Percentiles rank a stretch among this genome's conserved stretches.
phyloP scores from a whole-genome alignment of 192 early-diverging fungal genomes.

The Coemansia sp. region DNA sequence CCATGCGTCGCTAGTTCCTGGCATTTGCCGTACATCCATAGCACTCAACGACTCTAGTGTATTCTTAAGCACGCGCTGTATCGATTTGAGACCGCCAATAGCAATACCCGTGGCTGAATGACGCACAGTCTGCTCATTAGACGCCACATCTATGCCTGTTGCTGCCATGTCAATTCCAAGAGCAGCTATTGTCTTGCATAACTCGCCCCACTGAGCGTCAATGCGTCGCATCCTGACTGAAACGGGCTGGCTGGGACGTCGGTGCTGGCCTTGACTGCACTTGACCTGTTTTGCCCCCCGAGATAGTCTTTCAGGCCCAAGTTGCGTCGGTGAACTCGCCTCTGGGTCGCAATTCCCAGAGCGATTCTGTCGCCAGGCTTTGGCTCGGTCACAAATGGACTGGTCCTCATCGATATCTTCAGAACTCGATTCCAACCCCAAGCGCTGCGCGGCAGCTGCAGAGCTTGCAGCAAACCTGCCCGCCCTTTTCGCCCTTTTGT shows the following conservation, averaged over 20 bases:
- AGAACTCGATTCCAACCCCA: neutral
- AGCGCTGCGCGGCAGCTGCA: neutral
- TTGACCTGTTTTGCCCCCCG: neutral
- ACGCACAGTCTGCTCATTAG: neutral
- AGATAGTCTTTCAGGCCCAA: neutral
- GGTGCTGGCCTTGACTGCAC: neutral
- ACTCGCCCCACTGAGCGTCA: conserved; percentile 26
- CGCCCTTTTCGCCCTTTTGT: neutral
- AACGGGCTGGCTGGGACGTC: conserved; percentile 34
- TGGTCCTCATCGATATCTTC: neutral
- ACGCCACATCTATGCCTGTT: neutral
- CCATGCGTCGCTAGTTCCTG: neutral
- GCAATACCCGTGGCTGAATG: conserved; percentile 11
- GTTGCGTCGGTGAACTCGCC: neutral
- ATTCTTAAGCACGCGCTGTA: conserved; percentile 29
- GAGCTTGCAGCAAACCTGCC: neutral
- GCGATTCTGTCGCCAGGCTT: neutral
- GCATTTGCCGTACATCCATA: neutral
- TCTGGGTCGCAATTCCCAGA: neutral
- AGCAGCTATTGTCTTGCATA: conserved; percentile 6
- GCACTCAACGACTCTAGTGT: conserved; percentile 17
- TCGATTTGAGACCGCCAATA: conserved; percentile 32
- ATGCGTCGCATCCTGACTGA: conserved; percentile 30
- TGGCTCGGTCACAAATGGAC: neutral
- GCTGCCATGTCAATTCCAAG: conserved; percentile 16